Evolutionary conservation across 1,284 basidiomycete genomes (phyloP), one percentile per base, ranked within the genome.

Genomic region (Omphalotus olearius): DNA sequence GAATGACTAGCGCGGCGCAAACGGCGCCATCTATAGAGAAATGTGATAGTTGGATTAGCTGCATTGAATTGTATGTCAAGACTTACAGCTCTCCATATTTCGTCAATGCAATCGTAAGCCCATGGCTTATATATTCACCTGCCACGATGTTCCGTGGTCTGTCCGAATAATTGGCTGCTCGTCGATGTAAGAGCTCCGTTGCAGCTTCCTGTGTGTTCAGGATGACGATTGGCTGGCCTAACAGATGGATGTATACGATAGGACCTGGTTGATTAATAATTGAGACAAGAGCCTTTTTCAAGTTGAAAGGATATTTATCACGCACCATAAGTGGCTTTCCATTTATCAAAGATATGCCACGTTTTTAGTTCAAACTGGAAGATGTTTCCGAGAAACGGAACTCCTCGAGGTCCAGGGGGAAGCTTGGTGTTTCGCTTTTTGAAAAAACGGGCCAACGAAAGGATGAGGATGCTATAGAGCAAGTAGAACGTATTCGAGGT

Each of bases 351-450:
- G n/a, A 45, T 3, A 3, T 28, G 43, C 43, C 43, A 45, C 4
- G 26, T 10, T 2, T 25, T 16, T 7, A 16, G 7, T 14, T 28
- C 33, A 6, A 55, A 39, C 23, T 55, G 50, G 13, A 55, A 44
- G 14, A 55, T 39, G 20, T 55, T 55, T 30, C 54, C 54, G 13
- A 55, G 10, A 14, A 55, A 28, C 14, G 54, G 54, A 17, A 48
- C 28, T 6, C 54, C 45, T 3, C 25, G 41, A 33, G 54, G 54
- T 14, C 54, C 54, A n/a, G 54, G 54, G 13, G 54, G 54, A 26
- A 53, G 41, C 23, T 39, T 47, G 30, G 4, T 33, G 30, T 33
- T 9, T 9, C 30, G 30, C 30, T 2, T 23, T 23, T 23, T 23
- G 23, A 33, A 7, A 33, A 2, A 10, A 13, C 7, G 30, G 30